A percentile compares a stretch with the other conserved stretches of the same genome.
Evolutionary conservation across 768 basidiomycete species (phyloP).

Genomic region (Galerina marginata): DNA sequence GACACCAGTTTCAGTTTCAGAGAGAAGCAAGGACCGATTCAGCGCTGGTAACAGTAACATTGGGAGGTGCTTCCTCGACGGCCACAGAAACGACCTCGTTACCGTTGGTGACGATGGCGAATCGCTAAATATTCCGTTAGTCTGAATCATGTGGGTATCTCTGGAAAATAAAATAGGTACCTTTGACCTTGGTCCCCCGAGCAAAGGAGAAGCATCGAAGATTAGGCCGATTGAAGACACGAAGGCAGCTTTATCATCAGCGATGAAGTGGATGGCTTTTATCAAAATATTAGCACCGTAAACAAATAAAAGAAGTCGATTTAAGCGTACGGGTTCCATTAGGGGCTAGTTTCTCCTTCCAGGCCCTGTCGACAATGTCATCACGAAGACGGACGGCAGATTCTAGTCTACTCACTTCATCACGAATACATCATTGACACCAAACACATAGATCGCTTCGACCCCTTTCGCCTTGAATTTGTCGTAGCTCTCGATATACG

Average conservation of each 20-base stretch:
- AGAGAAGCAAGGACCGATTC: conserved; percentile 29
- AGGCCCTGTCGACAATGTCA: conserved; percentile 50
- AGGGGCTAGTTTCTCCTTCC: conserved; percentile 67
- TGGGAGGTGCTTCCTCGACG: conserved; percentile 53
- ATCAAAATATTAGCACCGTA: conserved; percentile 9
- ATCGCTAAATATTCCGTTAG: conserved; percentile 43
- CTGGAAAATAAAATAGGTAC: conserved; percentile 32
- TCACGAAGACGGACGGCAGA: neutral
- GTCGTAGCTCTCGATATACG: conserved; percentile 68
- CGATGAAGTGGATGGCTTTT: conserved; percentile 62
- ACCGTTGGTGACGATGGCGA: conserved; percentile 61
- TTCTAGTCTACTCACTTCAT: conserved; percentile 46
- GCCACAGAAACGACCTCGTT: conserved; percentile 58
- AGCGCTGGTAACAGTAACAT: conserved; percentile 60
- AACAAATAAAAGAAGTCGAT: neutral
- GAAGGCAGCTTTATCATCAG: conserved; percentile 71
- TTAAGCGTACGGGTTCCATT: conserved; percentile 55
- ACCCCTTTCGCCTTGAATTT: conserved; percentile 81
- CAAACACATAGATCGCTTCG: conserved; percentile 70
- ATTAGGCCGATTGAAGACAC: conserved; percentile 58
- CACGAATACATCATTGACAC: conserved; percentile 83
- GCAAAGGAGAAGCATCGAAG: conserved; percentile 63
- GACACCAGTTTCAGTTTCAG: conserved; percentile 5
- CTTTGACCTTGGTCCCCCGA: conserved; percentile 75
- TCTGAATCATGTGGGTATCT: conserved; percentile 2